Conservation (phyloP, 176 grass and related monocot genomes). For the Zoysia pacifica region DNA sequence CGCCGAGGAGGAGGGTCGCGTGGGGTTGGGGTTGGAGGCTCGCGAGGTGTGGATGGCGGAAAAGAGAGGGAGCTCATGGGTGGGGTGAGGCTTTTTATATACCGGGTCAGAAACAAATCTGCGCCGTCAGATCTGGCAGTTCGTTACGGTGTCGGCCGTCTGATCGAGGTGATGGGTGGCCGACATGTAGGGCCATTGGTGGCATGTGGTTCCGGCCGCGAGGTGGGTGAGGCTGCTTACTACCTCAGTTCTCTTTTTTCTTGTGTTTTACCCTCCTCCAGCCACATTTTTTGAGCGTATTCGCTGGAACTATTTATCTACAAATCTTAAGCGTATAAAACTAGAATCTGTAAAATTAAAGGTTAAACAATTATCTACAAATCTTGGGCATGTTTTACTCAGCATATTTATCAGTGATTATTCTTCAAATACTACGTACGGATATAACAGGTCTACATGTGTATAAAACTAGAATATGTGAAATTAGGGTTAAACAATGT, state of each 20-base stretch:
- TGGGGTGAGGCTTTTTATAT: constrained; percentile 38
- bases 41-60: constrained; percentile 45
- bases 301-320: too few relatives aligned
- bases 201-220: neutral
- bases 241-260: neutral
- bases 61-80: constrained; percentile 48
- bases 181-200: constrained; percentile 24
- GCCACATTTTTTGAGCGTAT: too few relatives aligned
- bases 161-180: constrained; percentile 18
- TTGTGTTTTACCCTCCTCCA: too few relatives aligned
- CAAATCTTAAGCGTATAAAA: too few relatives aligned
- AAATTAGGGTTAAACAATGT: too few relatives aligned
- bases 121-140: constrained; percentile 37
- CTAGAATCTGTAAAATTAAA: too few relatives aligned
- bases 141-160: constrained; percentile 23
- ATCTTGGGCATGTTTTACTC: too few relatives aligned
- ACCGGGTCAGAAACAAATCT: constrained; percentile 16
- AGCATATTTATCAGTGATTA: too few relatives aligned
- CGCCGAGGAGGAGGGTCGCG: constrained; percentile 36
- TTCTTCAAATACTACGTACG: too few relatives aligned
- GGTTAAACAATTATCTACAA: too few relatives aligned
- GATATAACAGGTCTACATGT: too few relatives aligned
- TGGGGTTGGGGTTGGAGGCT: constrained; percentile 29
- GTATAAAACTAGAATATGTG: too few relatives aligned
- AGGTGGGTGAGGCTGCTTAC: neutral